Conservation (phyloP, 352 stramenopile species). For the Globisporangium echinulatum region DNA sequence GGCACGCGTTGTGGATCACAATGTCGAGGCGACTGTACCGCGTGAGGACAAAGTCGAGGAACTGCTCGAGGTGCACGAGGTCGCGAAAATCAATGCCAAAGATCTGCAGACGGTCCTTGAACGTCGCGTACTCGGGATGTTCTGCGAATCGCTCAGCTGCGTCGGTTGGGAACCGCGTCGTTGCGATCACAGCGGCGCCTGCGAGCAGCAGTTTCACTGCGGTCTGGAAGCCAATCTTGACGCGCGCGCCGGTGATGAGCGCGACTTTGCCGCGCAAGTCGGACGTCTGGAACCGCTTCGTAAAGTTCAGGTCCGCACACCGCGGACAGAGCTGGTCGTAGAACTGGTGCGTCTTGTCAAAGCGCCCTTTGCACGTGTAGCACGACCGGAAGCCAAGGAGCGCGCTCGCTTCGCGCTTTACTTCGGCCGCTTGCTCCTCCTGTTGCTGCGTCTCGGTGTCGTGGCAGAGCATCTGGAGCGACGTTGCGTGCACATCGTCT, state of each 20-base stretch:
- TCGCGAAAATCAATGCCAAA: constrained; percentile 96
- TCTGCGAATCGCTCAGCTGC: constrained; percentile 86
- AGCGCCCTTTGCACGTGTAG: constrained; percentile 95
- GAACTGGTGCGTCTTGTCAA: constrained; percentile 95
- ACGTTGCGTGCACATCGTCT: constrained; percentile 47
- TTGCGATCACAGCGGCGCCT: constrained; percentile 92
- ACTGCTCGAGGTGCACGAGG: constrained; percentile 93
- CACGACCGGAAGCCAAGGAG: constrained; percentile 89
- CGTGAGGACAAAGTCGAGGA: constrained; percentile 83
- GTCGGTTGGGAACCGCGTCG: constrained; percentile 93
- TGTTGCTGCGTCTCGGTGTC: constrained; percentile 42
- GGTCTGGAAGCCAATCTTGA: constrained; percentile 97
- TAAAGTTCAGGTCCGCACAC: constrained; percentile 92
- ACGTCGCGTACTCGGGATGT: constrained; percentile 91
- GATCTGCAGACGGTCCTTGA: constrained; percentile 91
- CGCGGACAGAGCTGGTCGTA: constrained; percentile 94
- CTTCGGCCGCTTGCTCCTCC: constrained; percentile 38
- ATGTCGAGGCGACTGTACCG: constrained; percentile 91
- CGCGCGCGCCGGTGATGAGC: constrained; percentile 92
- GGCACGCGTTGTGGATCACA: constrained; percentile 97
- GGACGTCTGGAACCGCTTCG: constrained; percentile 90
- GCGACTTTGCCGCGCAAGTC: constrained; percentile 88
- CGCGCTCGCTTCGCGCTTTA: constrained; percentile 52
- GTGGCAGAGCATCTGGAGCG: constrained; percentile 54
- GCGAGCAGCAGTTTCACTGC: constrained; percentile 92